Base-by-base conservation (phyloP, 495 filamentous ascomycete genomes). In the Neurospora sublineolata region DNA sequence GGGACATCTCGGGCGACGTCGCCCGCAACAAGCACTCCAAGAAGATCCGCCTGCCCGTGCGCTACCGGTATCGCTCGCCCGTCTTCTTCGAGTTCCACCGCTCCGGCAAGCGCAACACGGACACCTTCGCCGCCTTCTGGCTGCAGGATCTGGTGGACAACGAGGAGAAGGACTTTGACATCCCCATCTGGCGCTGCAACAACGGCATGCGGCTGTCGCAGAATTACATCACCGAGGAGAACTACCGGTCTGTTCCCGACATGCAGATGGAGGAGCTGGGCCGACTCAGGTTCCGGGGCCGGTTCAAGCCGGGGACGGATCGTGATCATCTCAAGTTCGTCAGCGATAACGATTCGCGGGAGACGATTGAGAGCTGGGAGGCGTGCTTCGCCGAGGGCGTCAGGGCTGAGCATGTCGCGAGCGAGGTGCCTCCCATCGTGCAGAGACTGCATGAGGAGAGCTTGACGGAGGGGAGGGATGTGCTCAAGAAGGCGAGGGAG, bases 341-440 rank as follows among this genome's bases (percentile, higher is more conserved):
- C 38, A 87, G 89, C 37, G 93, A 97, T 79, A 97, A 95, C 75
- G 89, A 97, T 77, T 89, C 89, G 3, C 88, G 94, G 58, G 94
- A 97, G 83, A 97, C 94, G 1, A 96, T 91, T 75, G 94, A 97
- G 83, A 92, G 90, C 4, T 97, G 94, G 93, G 92, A 97, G 80
- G 93, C 93, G 0, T 97, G 94, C 76, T 85, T 89, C 30, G 87
- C 92, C 0, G 93, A 98, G 79, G 94, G 94, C 5, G 91, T 97
- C 0, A 87, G 94, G 9, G 81, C 83, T 0, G 86, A 86, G 67
- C 84, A 85, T 3, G 92, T 97, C 4, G 77, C 82, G 2, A 86
- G 87, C 38, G 89, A 92, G 72, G 80, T 97, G 1, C 92, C 93
- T 0, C 84, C 87, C 0, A 77, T 85, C 7, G 84, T 93, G 1